A percentile compares a stretch with the other conserved stretches of the same genome.
These are phyloP conservation scores for Mycena vitilis DNA, from an alignment of 768 basidiomycete species.

Conservation along the genomic window DNA sequence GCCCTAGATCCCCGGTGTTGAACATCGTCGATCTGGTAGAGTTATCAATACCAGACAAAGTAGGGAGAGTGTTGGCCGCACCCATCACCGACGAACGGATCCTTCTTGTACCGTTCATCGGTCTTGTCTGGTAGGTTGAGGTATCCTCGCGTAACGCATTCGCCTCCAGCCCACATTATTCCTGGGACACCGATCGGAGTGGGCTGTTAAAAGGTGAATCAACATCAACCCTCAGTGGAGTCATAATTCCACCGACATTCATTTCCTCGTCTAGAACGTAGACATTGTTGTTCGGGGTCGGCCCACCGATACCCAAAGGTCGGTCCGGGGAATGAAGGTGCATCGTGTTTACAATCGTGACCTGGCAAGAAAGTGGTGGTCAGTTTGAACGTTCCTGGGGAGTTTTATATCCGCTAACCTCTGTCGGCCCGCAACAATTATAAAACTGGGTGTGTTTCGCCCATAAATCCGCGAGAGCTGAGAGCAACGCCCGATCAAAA, in stretches of 20 bases:
- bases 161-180: conserved; percentile 74
- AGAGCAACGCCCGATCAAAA: not conserved
- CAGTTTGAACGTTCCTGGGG: not conserved
- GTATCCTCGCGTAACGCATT: conserved; percentile 67
- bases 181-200: conserved; percentile 49
- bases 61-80: conserved; percentile 40
- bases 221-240: conserved; percentile 51
- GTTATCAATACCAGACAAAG: conserved; percentile 10
- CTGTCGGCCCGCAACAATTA: conserved; percentile 69
- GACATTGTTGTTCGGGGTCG: conserved; percentile 64
- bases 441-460: conserved; percentile 56
- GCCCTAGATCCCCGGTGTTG: conserved; percentile 70
- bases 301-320: conserved; percentile 61
- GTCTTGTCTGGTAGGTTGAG: conserved; percentile 67
- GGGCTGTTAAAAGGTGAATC: conserved; percentile 38
- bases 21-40: conserved; percentile 60
- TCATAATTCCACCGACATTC: conserved; percentile 16
- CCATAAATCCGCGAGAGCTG: conserved; percentile 59
- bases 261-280: conserved; percentile 45
- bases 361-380: conserved; percentile 42
- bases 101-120: conserved; percentile 59
- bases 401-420: conserved; percentile 45
- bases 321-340: conserved; percentile 56
- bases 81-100: conserved; percentile 64
- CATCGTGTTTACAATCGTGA: conserved; percentile 69